These are phyloP conservation scores for Rhodosporidiobolus odoratus DNA, from an alignment of 768 basidiomycete genomes.

Conservation along the genomic window DNA sequence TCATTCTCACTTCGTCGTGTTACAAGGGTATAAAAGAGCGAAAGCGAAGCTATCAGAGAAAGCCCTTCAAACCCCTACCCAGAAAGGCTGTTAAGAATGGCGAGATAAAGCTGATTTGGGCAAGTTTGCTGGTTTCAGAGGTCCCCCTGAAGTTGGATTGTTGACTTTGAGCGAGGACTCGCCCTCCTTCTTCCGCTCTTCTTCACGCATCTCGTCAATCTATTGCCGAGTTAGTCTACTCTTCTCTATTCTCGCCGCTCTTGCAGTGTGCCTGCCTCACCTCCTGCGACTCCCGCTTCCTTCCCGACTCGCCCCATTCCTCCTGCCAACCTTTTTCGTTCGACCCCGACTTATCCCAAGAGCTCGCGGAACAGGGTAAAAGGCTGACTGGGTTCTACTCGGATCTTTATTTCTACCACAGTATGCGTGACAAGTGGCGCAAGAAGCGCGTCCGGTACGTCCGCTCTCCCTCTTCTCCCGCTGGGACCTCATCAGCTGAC, in stretches of 20 bases:
- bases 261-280: neutral
- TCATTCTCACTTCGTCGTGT: no score
- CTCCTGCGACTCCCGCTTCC: neutral
- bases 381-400: neutral
- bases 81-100: no score
- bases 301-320: neutral
- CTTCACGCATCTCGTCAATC: constrained; percentile 29
- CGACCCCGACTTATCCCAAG: neutral
- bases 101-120: no score
- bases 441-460: constrained; percentile 35
- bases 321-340: neutral
- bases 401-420: neutral
- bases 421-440: constrained; percentile 41
- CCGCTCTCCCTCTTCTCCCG: neutral
- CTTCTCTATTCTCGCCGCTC: neutral
- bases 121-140: neutral
- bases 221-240: constrained; percentile 14
- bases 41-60: no score
- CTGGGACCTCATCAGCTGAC: neutral
- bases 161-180: neutral
- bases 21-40: no score
- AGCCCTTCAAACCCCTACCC: no score
- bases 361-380: neutral
- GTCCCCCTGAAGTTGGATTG: no score
- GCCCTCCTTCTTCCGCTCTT: constrained; percentile 5